A percentile compares a stretch with the other conserved stretches of the same genome.
phyloP scores from a whole-genome alignment of 2,329 filamentous ascomycete genomes.

The Clonostachys solani region DNA sequence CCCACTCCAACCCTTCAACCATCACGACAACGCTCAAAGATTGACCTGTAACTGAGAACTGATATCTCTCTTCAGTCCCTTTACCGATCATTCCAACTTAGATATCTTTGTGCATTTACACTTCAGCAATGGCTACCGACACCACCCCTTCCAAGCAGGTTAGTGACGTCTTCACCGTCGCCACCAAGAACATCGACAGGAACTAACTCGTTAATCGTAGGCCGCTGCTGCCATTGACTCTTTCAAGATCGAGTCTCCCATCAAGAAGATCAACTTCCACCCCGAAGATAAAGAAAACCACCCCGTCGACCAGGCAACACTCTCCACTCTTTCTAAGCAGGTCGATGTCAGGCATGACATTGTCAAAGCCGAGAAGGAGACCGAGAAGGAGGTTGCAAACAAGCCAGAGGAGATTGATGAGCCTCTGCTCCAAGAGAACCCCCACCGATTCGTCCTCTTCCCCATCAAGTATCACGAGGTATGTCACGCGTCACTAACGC shows the following conservation, averaged over 20 bases:
- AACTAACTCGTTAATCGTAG: conserved; percentile 45
- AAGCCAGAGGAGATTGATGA: conserved; percentile 75
- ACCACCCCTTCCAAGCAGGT: conserved; percentile 60
- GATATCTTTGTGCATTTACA: neutral
- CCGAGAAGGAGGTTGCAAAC: conserved; percentile 36
- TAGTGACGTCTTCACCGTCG: conserved; percentile 21
- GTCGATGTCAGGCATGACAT: conserved; percentile 55
- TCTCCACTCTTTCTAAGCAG: conserved; percentile 48
- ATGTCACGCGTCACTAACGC: conserved; percentile 59
- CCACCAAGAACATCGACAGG: conserved; percentile 1
- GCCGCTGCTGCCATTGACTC: conserved; percentile 81
- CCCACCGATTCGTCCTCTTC: conserved; percentile 94
- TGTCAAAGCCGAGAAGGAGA: conserved; percentile 30
- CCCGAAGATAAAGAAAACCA: conserved; percentile 78
- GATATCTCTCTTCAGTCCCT: conserved; percentile 1
- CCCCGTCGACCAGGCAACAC: conserved; percentile 40
- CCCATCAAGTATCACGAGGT: conserved; percentile 99
- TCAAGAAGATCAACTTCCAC: conserved; percentile 84
- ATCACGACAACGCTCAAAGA: conserved; percentile 9
- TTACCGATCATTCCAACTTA: conserved; percentile 1
- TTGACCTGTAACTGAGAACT: neutral
- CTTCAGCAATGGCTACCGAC: conserved; percentile 66
- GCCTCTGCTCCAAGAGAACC: conserved; percentile 92
- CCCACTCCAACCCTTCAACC: conserved; percentile 13
- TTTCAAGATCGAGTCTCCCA: conserved; percentile 88